Evolutionary conservation across 1,139 yeast genomes (phyloP), one percentile per base, ranked within the genome.

Genomic region (Sugiyamaella novakii): DNA sequence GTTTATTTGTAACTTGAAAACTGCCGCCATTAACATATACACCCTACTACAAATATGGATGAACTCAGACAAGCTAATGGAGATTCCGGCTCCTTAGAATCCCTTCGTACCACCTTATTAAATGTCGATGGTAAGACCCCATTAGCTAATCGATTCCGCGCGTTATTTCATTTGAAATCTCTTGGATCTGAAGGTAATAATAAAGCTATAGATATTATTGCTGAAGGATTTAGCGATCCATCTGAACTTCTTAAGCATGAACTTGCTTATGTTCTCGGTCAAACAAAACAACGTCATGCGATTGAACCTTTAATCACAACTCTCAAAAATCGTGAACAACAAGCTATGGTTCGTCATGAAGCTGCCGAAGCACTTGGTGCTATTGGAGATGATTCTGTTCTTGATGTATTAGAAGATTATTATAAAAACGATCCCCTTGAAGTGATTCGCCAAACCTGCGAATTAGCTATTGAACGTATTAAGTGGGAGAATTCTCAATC

Each of bases 351-450:
- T 30, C 85, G 99, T 69, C 99, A 94, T 68, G 99, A 94, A 70
- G 98, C 98, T 17, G 98, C 98, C 10, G 99, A 94, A 71, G 98
- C 98, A 27, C 77, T 94, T 50, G 99, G 98, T 52, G 98, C 98
- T 31, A 75, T 94, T 49, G 96, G 96, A 43, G 95, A 89, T 67
- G 70, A 72, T 43, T 84, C 80, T 3, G 86, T 96, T n/a, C 69
- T 92, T 52, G 78, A 73, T 0, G 69, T 89, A 47, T 78, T 94
- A 58, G 72, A 79, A 55, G 73, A 81, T 45, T 88, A 84, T 68
- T 75, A 69, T 59, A 69, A 73, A 54, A 78, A 83, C 47, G 98
- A 92, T 64, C 95, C 95, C 10, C 72, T 84, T 44, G 76, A 87
- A 60, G 97, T 91, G 61, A 91, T 94, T 55, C 81, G 95, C 68